A percentile compares a stretch with the other conserved stretches of the same genome.
These are phyloP conservation scores for Trichoderma polysporum DNA, from an alignment of 2,329 filamentous ascomycete species.

Conservation along the genomic window DNA sequence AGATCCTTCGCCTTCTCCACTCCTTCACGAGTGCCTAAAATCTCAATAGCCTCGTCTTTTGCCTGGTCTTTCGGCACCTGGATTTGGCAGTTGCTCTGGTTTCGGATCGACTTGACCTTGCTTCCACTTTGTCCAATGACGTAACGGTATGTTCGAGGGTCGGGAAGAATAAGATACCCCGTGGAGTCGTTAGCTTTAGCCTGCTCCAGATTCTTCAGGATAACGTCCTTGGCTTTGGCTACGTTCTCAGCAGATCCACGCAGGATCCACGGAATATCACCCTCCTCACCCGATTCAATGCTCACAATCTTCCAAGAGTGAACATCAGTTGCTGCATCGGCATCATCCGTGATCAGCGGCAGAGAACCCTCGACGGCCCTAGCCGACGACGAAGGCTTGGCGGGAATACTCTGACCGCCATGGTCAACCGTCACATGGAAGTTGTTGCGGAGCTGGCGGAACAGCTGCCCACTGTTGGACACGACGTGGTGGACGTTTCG, in stretches of 20 bases:
- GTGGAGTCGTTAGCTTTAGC: constrained; percentile 68
- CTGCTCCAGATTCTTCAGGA: constrained; percentile 71
- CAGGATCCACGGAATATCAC: constrained; percentile 86
- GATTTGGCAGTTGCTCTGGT: constrained; percentile 90
- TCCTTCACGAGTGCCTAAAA: constrained; percentile 74
- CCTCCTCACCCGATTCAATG: constrained; percentile 57
- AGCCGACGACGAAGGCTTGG: constrained; percentile 59
- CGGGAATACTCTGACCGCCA: constrained; percentile 72
- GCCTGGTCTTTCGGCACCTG: constrained; percentile 83
- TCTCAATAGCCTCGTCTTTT: constrained; percentile 81
- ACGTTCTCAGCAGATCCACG: constrained; percentile 76
- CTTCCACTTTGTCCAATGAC: constrained; percentile 87
- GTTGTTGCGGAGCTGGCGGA: constrained; percentile 84
- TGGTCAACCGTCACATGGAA: constrained; percentile 90
- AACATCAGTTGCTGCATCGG: constrained; percentile 59
- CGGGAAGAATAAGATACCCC: constrained; percentile 86
- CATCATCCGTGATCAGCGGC: constrained; percentile 92
- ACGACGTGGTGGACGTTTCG: constrained; percentile 79
- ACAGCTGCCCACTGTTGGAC: constrained; percentile 87
- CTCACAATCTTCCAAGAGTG: constrained; percentile 86
- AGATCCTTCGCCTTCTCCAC: constrained; percentile 85
- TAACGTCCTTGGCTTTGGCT: constrained; percentile 73
- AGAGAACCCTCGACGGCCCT: constrained; percentile 63
- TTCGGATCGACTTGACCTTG: constrained; percentile 90
- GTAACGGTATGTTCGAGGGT: constrained; percentile 83